phyloP scores from a whole-genome alignment of 202 grass and related monocot genomes.

The Tripidium arundinaceum region DNA sequence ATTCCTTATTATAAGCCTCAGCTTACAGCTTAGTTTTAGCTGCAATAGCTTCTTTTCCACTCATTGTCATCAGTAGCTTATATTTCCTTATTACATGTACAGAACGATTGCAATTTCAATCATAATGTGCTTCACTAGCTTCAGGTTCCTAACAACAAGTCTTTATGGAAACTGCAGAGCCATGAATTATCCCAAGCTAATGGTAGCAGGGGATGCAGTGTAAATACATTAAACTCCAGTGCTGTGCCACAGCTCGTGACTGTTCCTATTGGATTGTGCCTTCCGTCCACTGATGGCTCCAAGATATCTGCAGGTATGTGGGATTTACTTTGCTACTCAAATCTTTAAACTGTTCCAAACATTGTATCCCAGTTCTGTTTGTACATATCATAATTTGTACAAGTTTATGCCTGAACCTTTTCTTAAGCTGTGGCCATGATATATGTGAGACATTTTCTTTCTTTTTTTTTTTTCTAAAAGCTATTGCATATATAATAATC shows the following conservation, averaged over 20 bases:
- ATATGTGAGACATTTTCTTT: neutral
- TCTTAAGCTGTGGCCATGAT: neutral
- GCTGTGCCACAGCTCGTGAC: slow-evolving; percentile 41
- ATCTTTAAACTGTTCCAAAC: slow-evolving; percentile 8
- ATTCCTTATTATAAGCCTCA: neutral
- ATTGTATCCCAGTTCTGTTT: neutral
- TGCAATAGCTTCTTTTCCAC: neutral
- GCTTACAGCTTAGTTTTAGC: neutral
- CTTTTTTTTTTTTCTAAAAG: neutral
- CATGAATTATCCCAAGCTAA: slow-evolving; percentile 45
- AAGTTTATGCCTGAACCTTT: neutral
- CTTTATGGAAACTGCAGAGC: slow-evolving; percentile 44
- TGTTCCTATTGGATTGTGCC: slow-evolving; percentile 54
- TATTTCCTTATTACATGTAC: slow-evolving; percentile 8
- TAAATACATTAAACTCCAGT: slow-evolving; percentile 26
- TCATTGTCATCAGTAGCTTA: neutral
- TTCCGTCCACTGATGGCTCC: slow-evolving; percentile 35
- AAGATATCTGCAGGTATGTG: slow-evolving; percentile 38
- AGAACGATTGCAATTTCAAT: slow-evolving; percentile 20
- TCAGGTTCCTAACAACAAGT: slow-evolving; percentile 29
- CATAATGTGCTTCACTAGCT: neutral
- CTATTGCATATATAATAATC: too few species aligned
- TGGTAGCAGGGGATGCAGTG: slow-evolving; percentile 22
- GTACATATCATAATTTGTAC: neutral
- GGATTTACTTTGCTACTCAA: slow-evolving; percentile 10